These are phyloP conservation scores for Copromyces sp. DNA, from an alignment of 495 filamentous ascomycete genomes.

Conservation along the genomic window DNA sequence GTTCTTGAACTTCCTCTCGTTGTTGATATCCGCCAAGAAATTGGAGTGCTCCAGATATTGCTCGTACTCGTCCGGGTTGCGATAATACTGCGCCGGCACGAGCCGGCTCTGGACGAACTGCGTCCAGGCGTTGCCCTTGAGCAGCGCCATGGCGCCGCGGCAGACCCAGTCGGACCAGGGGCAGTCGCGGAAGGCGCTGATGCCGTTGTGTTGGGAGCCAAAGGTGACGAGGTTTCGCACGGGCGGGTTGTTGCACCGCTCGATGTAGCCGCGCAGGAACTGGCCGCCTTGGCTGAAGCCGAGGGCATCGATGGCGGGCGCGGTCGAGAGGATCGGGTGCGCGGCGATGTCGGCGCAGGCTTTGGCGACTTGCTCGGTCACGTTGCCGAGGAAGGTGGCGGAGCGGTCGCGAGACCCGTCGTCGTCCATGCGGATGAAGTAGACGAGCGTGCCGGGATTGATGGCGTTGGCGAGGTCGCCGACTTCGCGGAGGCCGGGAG, in stretches of 20 bases:
- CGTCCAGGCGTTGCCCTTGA: constrained; percentile 67
- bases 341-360: constrained; percentile 72
- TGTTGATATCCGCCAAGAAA: constrained; percentile 98
- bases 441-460: constrained; percentile 76
- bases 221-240: constrained; percentile 82
- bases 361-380: constrained; percentile 64
- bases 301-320: constrained; percentile 76
- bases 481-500: constrained; percentile 59
- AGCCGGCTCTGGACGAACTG: constrained; percentile 62
- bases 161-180: constrained; percentile 66
- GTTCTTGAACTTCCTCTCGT: constrained; percentile 73
- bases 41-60: constrained; percentile 74
- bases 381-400: constrained; percentile 83
- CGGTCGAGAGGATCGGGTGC: constrained; percentile 69
- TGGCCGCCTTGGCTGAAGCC: constrained; percentile 96
- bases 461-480: constrained; percentile 56
- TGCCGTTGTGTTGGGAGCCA: constrained; percentile 90
- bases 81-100: constrained; percentile 93
- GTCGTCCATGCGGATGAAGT: constrained; percentile 67
- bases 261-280: constrained; percentile 86
- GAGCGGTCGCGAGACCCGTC: constrained; percentile 57
- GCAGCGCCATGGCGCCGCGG: constrained; percentile 58
- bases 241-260: constrained; percentile 77
- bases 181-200: constrained; percentile 64
- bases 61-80: constrained; percentile 59